Base-by-base conservation (phyloP, 2,329 filamentous ascomycete species). In the Ampelomyces quisqualis region DNA sequence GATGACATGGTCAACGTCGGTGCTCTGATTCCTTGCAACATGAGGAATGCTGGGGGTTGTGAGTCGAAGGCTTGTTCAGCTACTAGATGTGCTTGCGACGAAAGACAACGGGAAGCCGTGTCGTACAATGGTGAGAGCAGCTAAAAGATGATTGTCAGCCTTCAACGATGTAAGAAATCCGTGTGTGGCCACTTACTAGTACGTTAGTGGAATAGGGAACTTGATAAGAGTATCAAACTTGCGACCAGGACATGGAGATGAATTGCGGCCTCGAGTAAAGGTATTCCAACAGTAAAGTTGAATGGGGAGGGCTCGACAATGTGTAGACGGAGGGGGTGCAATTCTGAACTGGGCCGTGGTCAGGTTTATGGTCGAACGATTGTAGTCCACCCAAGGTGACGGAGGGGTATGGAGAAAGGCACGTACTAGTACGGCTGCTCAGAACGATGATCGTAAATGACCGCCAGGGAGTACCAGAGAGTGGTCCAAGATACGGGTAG, bases 11-110 rank as follows among this genome's bases (percentile, higher is more conserved):
- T 62, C 50, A 66, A 40, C 39, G 56, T 59, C 49, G 64, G 58
- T 48, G 62, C 53, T 40, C 62, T 48, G 26, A 64, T 60, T 40
- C 60, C 59, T 52, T 66, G 63, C 60, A 66, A 66, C 63, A 66
- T 67, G 60, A 42, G 58, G 62, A 58, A 51, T 26, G 18, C 18
- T 9, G 26, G 18, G 18, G 11, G 19, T 33, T 14, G 21, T 33
- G 14, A 7, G 32, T 34, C 24, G 34, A 32, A 46, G 40, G 9
- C 29, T 18, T 24, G 17, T 4, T 31, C 7, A 17, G 17, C 29
- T 18, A 7, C 17, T 11, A 11, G 19, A 5, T 31, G 29, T 10
- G n/a, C 5, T 5, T 7, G 11, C 6, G 7, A n/a, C n/a, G n/a
- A n/a, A n/a, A n/a, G n/a, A n/a, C n/a, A n/a, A n/a, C n/a, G n/a